Conservation (phyloP, 1,139 yeast genomes). For the Debaryomyces robertsiae region DNA sequence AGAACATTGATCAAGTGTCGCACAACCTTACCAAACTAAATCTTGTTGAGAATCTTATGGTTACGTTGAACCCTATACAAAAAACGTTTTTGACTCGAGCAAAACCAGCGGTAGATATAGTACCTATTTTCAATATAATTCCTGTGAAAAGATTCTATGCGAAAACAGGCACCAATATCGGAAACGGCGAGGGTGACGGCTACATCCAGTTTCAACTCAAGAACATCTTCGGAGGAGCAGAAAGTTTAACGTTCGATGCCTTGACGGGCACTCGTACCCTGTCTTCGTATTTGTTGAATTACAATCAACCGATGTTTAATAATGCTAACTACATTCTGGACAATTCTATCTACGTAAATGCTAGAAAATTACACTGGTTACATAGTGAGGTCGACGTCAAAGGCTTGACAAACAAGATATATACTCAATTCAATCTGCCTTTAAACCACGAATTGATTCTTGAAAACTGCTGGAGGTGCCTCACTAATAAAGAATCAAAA, state of each 20-base stretch:
- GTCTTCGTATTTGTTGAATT: constrained; percentile 68
- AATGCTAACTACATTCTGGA: constrained; percentile 58
- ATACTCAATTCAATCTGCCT: constrained; percentile 28
- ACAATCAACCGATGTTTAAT: constrained; percentile 61
- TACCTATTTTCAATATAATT: constrained; percentile 56
- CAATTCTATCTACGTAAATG: constrained; percentile 55
- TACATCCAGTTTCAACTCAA: constrained; percentile 74
- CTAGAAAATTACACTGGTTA: constrained; percentile 70
- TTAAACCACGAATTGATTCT: constrained; percentile 60
- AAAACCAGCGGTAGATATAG: constrained; percentile 40
- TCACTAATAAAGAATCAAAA: constrained; percentile 46
- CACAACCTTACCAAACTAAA: constrained; percentile 45
- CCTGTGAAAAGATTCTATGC: constrained; percentile 73
- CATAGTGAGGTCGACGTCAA: constrained; percentile 58
- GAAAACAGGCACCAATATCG: constrained; percentile 90
- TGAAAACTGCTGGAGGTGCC: constrained; percentile 66
- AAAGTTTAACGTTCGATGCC: constrained; percentile 73
- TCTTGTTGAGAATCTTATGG: constrained; percentile 46
- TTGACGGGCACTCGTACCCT: constrained; percentile 77
- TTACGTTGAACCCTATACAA: constrained; percentile 39
- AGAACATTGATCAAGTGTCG: constrained; percentile 45
- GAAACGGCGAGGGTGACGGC: constrained; percentile 95
- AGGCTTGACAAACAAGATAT: constrained; percentile 59
- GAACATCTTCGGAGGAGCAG: constrained; percentile 90
- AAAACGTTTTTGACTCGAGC: constrained; percentile 17